Evolutionary conservation across 306 rosid genomes (phyloP).

Genomic region (Crataegus laevigata): DNA sequence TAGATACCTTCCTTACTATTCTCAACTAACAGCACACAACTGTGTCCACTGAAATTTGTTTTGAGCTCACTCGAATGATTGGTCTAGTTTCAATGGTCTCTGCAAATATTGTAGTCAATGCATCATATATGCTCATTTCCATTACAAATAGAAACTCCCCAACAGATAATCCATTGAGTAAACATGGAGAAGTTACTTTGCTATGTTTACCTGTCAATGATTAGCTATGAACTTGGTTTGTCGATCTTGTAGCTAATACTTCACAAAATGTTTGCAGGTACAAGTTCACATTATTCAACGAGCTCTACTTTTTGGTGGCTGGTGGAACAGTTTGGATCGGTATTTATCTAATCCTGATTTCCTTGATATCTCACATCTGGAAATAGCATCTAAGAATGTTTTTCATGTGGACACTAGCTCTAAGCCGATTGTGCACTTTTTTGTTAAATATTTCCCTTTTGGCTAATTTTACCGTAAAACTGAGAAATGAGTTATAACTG

Average conservation of each 20-base stretch:
- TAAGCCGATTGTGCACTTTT: background rate
- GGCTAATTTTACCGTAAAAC: background rate
- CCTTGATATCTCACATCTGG: background rate
- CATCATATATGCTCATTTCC: background rate
- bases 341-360: constrained; percentile 28
- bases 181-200: background rate
- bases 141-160: background rate
- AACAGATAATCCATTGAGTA: background rate
- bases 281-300: constrained; percentile 88
- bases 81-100: background rate
- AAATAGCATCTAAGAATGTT: background rate
- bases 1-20: background rate
- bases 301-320: constrained; percentile 95
- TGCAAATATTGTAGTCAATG: background rate
- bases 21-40: background rate
- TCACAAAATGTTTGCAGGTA: constrained; percentile 57
- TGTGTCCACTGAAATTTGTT: background rate
- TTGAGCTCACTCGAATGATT: background rate
- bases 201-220: background rate
- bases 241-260: background rate
- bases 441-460: background rate
- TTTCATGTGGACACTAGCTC: background rate
- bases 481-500: constrained; percentile 9
- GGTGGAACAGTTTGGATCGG: constrained; percentile 99
- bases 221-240: background rate